Base-by-base conservation (phyloP, 805 yeast genomes). In the Saccharomycopsis capsularis region DNA sequence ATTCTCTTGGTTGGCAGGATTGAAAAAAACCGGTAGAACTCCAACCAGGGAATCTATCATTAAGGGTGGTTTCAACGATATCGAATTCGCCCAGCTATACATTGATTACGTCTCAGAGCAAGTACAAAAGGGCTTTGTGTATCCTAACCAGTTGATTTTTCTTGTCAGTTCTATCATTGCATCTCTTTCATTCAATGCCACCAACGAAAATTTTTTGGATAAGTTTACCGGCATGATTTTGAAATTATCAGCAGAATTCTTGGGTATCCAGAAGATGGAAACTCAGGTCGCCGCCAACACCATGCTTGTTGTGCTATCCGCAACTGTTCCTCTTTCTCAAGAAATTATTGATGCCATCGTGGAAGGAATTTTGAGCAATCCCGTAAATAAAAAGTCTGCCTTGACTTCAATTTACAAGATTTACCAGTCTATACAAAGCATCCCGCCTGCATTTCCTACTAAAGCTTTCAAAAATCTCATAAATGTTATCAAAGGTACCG, bases 261-360 rank as follows among this genome's bases (percentile, higher is more conserved):
- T 83, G 52, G 65, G 67, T 2, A 68, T 78, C 4, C 51, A 65
- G 11, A 66, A 65, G 48, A 64, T 68, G 35, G 95, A 87, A 58
- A 73, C 82, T 44, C 93, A 85, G 62, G 74, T 87, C 51, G 82
- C 96, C 18, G 88, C 91, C 1, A 91, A 86, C 63, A 85, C 95
- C 42, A 70, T 89, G 13, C 62, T 91, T 22, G 77, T 91, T 0
- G 96, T 91, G 2, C 68, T 90, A 45, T 76, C 84, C 4, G 73
- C 91, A 2, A 82, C 91, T 41, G 73, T 81, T 43, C 83, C 87
- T 4, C 70, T 93, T 37, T 72, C 58, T 32, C 62, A 60, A 29
- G 69, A 73, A 13, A 76, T 85, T 15, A 65, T 79, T 16, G 65
- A 73, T 44, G 88, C 89, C 4, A 77, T 85, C 1, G 70, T 76